These are phyloP conservation scores for Aspergillus novofumigatus DNA, from an alignment of 2,329 filamentous ascomycete genomes.

Conservation along the genomic window DNA sequence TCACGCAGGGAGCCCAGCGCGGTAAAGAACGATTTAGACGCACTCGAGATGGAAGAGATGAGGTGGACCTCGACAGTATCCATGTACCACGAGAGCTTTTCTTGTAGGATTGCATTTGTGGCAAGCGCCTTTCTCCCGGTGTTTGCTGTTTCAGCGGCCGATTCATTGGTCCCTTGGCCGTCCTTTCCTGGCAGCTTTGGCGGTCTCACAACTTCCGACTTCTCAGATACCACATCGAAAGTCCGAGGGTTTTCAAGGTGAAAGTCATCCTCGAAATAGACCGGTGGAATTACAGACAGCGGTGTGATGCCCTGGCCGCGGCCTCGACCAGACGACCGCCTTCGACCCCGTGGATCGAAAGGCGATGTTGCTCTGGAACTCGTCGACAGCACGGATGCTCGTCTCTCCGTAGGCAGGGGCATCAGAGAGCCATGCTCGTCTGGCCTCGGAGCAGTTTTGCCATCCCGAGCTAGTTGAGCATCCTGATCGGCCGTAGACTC, in stretches of 20 bases:
- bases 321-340: constrained; percentile 50
- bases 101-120: constrained; percentile 94
- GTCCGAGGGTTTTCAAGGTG: constrained; percentile 93
- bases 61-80: constrained; percentile 97
- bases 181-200: constrained; percentile 52
- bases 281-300: constrained; percentile 81
- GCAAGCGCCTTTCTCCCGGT: constrained; percentile 75
- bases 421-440: constrained; percentile 49
- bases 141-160: constrained; percentile 51
- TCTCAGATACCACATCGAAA: constrained; percentile 93
- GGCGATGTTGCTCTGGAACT: constrained; percentile 44
- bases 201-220: constrained; percentile 87
- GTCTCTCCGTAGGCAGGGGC: constrained; percentile 41
- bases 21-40: constrained; percentile 93
- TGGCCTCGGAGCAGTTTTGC: constrained; percentile 40
- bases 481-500: constrained; percentile 66
- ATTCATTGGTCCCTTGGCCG: constrained; percentile 54
- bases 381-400: constrained; percentile 40
- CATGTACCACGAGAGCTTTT: constrained; percentile 99
- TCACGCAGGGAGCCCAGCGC: constrained; percentile 87
- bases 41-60: constrained; percentile 92
- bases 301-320: constrained; percentile 72
- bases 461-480: constrained; percentile 43
- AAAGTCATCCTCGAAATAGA: constrained; percentile 95
- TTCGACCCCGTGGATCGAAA: constrained; percentile 45